Evolutionary conservation across 2,329 filamentous ascomycete genomes (phyloP), one percentile per base, ranked within the genome.

Genomic region (Cytospora leucostoma): DNA sequence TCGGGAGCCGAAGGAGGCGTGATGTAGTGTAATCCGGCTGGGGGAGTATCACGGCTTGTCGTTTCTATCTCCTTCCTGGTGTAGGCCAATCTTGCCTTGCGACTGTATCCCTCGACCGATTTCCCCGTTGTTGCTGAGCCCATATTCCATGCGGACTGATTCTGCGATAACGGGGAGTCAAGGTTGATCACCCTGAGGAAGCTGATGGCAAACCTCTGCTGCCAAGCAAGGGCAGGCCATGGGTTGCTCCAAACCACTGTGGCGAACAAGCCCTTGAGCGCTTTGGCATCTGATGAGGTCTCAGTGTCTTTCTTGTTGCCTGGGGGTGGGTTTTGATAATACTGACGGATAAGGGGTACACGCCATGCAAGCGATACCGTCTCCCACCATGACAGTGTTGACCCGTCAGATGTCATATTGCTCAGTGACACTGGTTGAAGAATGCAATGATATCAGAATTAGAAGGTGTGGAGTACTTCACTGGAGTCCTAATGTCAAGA

Each of bases 1-100:
- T 21, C 38, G 37, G 17, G 37, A 15, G 8, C 37, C 33, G 47
- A 38, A 17, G 51, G 15, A 12, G 63, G 65, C 1, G 62, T 68
- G 32, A 71, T 38, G 19, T 69, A 60, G 56, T 71, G 69, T 2
- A 69, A 62, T 10, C 44, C 44, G 44, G 44, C 44, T 19, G n/a
- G 44, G 12, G 44, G 44, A 21, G 1, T 21, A 21, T 21, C 2
- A 47, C 44, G 10, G n/a, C 44, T 17, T 47, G 7, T 7, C 19
- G 44, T 47, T 2, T 21, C n/a, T 47, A 47, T 11, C n/a, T 47
- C 44, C 44, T 47, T 47, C 44, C n/a, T 19, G n/a, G 44, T 47
- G n/a, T 47, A 47, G n/a, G n/a, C 44, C 3, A 47, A 10, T n/a
- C 21, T 47, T 2, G 44, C 44, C n/a, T 21, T 21, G 2, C 8